Evolutionary conservation across 2,329 filamentous ascomycete species (phyloP).

Genomic region (Periconia digitata): DNA sequence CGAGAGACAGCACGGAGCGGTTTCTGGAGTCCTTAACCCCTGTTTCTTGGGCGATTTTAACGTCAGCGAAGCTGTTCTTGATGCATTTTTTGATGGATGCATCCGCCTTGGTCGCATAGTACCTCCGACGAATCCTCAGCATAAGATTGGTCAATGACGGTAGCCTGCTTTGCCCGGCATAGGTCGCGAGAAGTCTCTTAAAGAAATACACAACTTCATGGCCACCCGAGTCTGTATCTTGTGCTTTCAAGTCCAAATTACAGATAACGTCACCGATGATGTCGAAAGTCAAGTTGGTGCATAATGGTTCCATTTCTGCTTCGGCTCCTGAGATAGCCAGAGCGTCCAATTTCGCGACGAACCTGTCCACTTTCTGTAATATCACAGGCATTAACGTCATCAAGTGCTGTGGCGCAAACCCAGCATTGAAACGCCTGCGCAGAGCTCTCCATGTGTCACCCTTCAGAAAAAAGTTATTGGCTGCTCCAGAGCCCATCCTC

Average conservation of each 20-base stretch:
- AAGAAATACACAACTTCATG: conserved; percentile 31
- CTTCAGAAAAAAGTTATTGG: conserved; percentile 6
- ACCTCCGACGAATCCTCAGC: conserved; percentile 16
- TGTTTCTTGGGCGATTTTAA: conserved; percentile 19
- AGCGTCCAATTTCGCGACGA: conserved; percentile 33
- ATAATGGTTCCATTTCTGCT: conserved; percentile 33
- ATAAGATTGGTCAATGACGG: conserved; percentile 25
- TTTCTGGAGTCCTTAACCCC: conserved; percentile 22
- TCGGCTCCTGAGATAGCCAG: conserved; percentile 23
- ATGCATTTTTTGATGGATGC: conserved; percentile 29
- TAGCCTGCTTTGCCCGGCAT: conserved; percentile 21
- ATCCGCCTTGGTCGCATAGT: conserved; percentile 26
- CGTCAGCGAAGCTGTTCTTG: conserved; percentile 25
- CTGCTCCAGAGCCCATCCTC: not conserved
- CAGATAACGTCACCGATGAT: conserved; percentile 39
- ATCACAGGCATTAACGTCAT: conserved; percentile 37
- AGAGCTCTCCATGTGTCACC: conserved; percentile 39
- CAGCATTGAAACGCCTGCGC: conserved; percentile 40
- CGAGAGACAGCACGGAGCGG: conserved; percentile 39
- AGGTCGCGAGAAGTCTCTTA: conserved; percentile 20
- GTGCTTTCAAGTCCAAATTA: conserved; percentile 31
- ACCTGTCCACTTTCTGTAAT: conserved; percentile 37
- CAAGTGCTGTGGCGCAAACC: conserved; percentile 41
- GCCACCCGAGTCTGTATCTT: conserved; percentile 19
- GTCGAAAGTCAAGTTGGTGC: conserved; percentile 37